Conservation (phyloP, 768 basidiomycete genomes). For the Termitomyces sp. region DNA sequence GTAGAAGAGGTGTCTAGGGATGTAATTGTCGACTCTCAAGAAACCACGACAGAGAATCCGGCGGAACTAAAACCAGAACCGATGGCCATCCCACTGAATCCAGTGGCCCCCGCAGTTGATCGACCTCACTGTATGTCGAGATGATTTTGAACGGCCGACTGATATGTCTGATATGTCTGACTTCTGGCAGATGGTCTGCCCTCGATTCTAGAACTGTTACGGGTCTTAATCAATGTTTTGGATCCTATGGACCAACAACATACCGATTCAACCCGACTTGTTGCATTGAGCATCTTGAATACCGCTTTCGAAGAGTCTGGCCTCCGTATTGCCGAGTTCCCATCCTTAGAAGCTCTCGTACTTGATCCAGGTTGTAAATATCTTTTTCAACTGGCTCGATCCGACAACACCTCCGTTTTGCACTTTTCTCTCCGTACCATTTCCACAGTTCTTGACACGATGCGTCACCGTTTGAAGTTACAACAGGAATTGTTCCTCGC, state of each 20-base stretch:
- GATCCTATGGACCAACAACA: conserved; percentile 94
- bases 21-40: conserved; percentile 16
- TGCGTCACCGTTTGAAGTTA: conserved; percentile 81
- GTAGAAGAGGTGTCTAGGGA: conserved; percentile 22
- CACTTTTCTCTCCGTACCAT: conserved; percentile 80
- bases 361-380: conserved; percentile 92
- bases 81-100: conserved; percentile 10
- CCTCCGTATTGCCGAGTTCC: conserved; percentile 64
- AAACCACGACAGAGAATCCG: conserved; percentile 3
- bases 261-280: conserved; percentile 91
- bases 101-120: conserved; percentile 20
- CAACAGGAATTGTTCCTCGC: conserved; percentile 95
- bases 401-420: conserved; percentile 77
- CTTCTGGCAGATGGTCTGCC: conserved; percentile 71
- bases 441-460: conserved; percentile 82
- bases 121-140: conserved; percentile 37
- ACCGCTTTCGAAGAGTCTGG: conserved; percentile 85
- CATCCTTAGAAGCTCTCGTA: conserved; percentile 71
- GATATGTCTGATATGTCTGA: neutral
- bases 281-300: conserved; percentile 84
- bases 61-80: conserved; percentile 10
- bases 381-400: conserved; percentile 93
- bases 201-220: conserved; percentile 86
- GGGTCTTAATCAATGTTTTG: conserved; percentile 91
- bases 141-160: neutral